phyloP scores from a whole-genome alignment of 2,329 filamentous ascomycete genomes.

The Sporothrix phasma region DNA sequence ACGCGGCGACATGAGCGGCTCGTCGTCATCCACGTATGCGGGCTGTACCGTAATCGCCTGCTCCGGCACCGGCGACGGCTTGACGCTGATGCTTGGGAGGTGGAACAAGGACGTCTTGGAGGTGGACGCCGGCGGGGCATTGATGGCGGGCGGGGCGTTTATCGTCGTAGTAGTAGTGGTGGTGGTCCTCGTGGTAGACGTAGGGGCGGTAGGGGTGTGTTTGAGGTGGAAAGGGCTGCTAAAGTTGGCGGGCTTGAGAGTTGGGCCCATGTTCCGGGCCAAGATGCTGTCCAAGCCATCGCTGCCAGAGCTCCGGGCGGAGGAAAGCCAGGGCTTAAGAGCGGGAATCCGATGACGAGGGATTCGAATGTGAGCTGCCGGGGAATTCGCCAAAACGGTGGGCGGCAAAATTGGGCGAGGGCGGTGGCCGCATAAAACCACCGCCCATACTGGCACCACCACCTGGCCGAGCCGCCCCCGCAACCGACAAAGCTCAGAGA shows the following conservation, averaged over 20 bases:
- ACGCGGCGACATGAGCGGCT: constrained; percentile 59
- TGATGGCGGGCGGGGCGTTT: too few species aligned
- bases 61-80: neutral
- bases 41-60: constrained; percentile 8
- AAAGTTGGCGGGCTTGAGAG: neutral
- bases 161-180: constrained; percentile 19
- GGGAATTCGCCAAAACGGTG: constrained; percentile 33
- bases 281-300: constrained; percentile 15
- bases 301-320: constrained; percentile 10
- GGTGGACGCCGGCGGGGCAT: constrained; percentile 10
- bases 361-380: constrained; percentile 13
- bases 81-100: constrained; percentile 21
- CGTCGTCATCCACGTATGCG: constrained; percentile 20
- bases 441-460: constrained; percentile 21
- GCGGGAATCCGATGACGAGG: constrained; percentile 17
- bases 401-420: constrained; percentile 36
- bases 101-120: neutral
- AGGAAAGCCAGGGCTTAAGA: constrained; percentile 19
- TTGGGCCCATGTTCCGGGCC: neutral
- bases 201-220: neutral
- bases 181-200: neutral
- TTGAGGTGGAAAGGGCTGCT: too few species aligned
- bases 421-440: constrained; percentile 18
- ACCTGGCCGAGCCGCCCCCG: neutral
- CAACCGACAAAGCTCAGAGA: neutral